Conservation (phyloP, 768 basidiomycete genomes). For the Piloderma croceum region DNA sequence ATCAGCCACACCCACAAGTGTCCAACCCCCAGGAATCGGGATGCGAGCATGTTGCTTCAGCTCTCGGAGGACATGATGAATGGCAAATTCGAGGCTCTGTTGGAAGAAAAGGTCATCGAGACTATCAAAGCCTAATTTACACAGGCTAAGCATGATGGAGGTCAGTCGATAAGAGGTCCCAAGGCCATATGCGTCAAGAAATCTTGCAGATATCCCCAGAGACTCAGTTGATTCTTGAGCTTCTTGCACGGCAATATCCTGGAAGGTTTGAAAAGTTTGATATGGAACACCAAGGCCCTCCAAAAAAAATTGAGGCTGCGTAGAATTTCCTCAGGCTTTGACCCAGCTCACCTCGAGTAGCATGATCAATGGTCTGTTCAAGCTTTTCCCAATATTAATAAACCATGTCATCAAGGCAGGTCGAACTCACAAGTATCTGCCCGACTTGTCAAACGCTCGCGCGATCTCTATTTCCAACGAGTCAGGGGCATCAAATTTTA, state of each 20-base stretch:
- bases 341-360: constrained; percentile 35
- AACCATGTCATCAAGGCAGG: background rate
- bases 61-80: constrained; percentile 59
- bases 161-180: constrained; percentile 52
- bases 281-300: constrained; percentile 54
- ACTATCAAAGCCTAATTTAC: constrained; percentile 40
- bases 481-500: constrained; percentile 54
- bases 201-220: constrained; percentile 37
- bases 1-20: constrained; percentile 70
- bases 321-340: constrained; percentile 1
- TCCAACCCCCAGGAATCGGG: constrained; percentile 57
- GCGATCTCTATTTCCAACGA: constrained; percentile 57
- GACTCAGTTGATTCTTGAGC: constrained; percentile 38
- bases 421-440: constrained; percentile 38
- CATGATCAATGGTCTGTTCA: constrained; percentile 66
- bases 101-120: constrained; percentile 38
- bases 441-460: constrained; percentile 54
- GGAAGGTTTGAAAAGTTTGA: constrained; percentile 46
- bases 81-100: constrained; percentile 46
- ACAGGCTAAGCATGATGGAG: constrained; percentile 44
- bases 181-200: constrained; percentile 54
- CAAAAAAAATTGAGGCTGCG: no score
- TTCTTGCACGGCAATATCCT: constrained; percentile 46
- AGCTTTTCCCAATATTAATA: constrained; percentile 6
- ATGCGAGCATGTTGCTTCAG: constrained; percentile 64